Percentiles rank a stretch among this genome's conserved stretches.
Conservation (phyloP, 306 rosid genomes). For the Trifolium subterraneum region DNA sequence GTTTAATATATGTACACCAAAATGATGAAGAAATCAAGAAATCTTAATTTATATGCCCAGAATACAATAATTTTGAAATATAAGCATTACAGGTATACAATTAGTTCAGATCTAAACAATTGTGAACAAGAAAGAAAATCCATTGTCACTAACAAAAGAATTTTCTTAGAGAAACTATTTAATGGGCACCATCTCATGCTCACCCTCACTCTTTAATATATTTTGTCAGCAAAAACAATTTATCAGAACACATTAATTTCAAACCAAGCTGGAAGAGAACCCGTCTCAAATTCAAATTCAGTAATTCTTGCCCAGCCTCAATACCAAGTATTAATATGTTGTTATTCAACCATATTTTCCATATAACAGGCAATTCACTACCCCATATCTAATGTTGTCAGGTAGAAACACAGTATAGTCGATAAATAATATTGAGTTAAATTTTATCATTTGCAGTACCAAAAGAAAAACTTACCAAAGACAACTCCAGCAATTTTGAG, state of each 20-base stretch:
- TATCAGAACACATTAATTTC: not conserved
- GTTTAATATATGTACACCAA: slow-evolving; percentile 3
- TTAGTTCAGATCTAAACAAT: slow-evolving; percentile 10
- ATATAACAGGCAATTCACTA: slow-evolving; percentile 1
- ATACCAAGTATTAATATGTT: not conserved
- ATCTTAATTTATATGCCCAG: not conserved
- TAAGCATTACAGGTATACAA: not conserved
- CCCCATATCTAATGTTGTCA: slow-evolving; percentile 1
- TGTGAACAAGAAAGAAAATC: slow-evolving; percentile 15
- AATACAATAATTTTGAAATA: not conserved
- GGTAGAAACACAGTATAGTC: not conserved
- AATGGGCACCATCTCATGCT: not conserved
- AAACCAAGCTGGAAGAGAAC: not conserved
- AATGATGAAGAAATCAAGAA: not conserved
- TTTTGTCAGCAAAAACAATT: not conserved
- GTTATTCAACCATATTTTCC: not conserved
- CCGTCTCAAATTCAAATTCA: not conserved
- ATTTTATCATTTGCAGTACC: slow-evolving; percentile 37
- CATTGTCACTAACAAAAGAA: not conserved
- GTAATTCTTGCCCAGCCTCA: slow-evolving; percentile 16
- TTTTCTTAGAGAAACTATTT: not conserved
- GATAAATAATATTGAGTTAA: not conserved
- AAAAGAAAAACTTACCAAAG: slow-evolving; percentile 72
- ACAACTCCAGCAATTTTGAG: slow-evolving; percentile 90
- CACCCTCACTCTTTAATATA: not conserved